Evolutionary conservation across 441 rosid genomes (phyloP).

Genomic region (Jatropha multifida): DNA sequence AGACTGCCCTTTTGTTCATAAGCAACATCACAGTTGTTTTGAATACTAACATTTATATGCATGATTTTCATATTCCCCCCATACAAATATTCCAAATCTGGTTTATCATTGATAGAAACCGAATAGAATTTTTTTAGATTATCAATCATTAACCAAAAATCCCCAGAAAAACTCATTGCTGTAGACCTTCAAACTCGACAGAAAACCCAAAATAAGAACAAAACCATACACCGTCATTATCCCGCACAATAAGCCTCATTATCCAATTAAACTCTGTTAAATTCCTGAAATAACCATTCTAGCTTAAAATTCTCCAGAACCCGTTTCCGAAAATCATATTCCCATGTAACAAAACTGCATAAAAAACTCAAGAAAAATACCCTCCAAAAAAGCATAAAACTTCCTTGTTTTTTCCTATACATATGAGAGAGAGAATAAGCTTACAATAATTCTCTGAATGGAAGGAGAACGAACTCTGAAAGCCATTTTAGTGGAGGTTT

Average conservation of each 20-base stretch:
- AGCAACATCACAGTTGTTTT: not conserved
- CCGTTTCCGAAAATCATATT: conserved; percentile 13
- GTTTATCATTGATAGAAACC: too few relatives aligned
- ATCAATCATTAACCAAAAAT: not conserved
- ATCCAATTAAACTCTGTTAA: not conserved
- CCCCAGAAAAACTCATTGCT: not conserved
- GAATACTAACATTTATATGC: not conserved
- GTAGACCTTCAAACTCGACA: not conserved
- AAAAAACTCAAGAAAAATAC: not conserved
- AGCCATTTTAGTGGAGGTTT: conserved; percentile 20
- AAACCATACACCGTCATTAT: not conserved
- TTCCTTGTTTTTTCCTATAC: too few relatives aligned
- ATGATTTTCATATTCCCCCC: not conserved
- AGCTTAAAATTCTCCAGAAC: not conserved
- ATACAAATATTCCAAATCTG: too few relatives aligned
- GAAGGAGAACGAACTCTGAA: conserved; percentile 17
- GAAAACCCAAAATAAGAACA: conserved; percentile 1
- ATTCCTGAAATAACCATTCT: not conserved
- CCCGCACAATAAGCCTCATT: not conserved
- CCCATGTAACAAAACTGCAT: conserved; percentile 1
- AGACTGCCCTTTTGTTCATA: not conserved
- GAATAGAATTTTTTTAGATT: too few relatives aligned
- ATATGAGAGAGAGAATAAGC: not conserved
- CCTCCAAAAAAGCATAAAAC: not conserved
- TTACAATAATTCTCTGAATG: conserved; percentile 32